Percentiles rank a stretch among this genome's conserved stretches.
These are phyloP conservation scores for Verticillium klebahnii DNA, from an alignment of 2,329 filamentous ascomycete genomes.

Conservation along the genomic window DNA sequence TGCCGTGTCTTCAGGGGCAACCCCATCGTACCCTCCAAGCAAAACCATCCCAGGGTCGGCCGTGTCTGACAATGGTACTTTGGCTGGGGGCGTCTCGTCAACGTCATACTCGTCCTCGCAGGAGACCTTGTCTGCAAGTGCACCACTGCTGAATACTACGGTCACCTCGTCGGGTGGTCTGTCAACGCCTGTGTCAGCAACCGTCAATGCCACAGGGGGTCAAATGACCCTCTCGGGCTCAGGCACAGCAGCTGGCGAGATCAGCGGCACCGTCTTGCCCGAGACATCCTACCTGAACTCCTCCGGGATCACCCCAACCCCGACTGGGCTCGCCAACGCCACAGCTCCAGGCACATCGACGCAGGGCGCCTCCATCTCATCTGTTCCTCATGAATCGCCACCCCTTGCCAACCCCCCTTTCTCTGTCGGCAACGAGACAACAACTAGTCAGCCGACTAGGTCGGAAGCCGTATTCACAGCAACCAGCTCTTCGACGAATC, in stretches of 20 bases:
- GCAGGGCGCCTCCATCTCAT: not conserved
- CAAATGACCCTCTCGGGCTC: not conserved
- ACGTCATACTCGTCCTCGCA: not conserved
- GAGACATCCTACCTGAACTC: not conserved
- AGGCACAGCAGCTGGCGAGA: not conserved
- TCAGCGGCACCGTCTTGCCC: not conserved
- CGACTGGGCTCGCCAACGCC: not conserved
- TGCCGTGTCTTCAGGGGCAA: not conserved
- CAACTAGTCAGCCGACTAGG: not conserved
- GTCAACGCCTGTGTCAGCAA: not conserved
- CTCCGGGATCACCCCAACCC: not conserved
- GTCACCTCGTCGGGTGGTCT: not conserved
- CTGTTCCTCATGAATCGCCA: not conserved
- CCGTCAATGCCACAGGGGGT: not conserved
- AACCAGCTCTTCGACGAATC: not conserved
- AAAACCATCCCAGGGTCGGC: not conserved
- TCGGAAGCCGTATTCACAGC: not conserved
- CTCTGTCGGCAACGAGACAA: not conserved
- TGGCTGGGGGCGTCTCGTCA: not conserved
- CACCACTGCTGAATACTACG: not conserved
- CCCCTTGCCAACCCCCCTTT: not conserved
- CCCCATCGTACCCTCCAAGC: not conserved
- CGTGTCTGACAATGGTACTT: not conserved
- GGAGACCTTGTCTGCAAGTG: not conserved
- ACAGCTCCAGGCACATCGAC: not conserved